Evolutionary conservation across 768 basidiomycete genomes (phyloP).

Genomic region (Sutorius australiensis): DNA sequence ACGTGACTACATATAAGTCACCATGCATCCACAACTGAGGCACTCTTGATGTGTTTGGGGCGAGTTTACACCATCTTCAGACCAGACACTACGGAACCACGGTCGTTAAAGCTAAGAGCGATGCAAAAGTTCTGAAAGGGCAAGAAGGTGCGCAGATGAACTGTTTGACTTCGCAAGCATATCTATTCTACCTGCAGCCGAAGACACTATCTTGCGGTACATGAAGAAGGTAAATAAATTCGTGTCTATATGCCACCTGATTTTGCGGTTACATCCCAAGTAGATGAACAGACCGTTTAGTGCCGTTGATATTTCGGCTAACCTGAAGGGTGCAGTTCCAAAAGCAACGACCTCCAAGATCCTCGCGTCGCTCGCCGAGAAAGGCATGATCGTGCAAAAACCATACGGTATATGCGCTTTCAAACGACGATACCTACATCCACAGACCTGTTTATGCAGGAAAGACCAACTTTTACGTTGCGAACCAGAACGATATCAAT

Average conservation of each 20-base stretch:
- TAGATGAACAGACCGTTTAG: slow-evolving; percentile 95
- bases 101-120: slow-evolving; percentile 51
- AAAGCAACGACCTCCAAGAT: slow-evolving; percentile 86
- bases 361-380: slow-evolving; percentile 76
- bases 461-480: slow-evolving; percentile 84
- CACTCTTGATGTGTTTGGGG: no score
- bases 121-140: slow-evolving; percentile 66
- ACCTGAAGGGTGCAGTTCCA: slow-evolving; percentile 84
- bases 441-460: slow-evolving; percentile 38
- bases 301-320: slow-evolving; percentile 87
- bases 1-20: no score
- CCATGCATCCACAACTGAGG: no score
- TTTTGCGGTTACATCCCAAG: background rate
- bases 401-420: slow-evolving; percentile 57
- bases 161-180: no score
- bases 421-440: background rate
- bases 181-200: slow-evolving; percentile 42
- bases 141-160: slow-evolving; percentile 51
- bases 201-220: slow-evolving; percentile 74
- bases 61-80: no score
- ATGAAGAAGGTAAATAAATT: slow-evolving; percentile 54
- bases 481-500: slow-evolving; percentile 71
- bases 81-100: slow-evolving; percentile 12
- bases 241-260: slow-evolving; percentile 7
- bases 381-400: slow-evolving; percentile 78